These are phyloP conservation scores for Coniochaeta sp. DNA, from an alignment of 2,329 filamentous ascomycete species.

Conservation along the genomic window DNA sequence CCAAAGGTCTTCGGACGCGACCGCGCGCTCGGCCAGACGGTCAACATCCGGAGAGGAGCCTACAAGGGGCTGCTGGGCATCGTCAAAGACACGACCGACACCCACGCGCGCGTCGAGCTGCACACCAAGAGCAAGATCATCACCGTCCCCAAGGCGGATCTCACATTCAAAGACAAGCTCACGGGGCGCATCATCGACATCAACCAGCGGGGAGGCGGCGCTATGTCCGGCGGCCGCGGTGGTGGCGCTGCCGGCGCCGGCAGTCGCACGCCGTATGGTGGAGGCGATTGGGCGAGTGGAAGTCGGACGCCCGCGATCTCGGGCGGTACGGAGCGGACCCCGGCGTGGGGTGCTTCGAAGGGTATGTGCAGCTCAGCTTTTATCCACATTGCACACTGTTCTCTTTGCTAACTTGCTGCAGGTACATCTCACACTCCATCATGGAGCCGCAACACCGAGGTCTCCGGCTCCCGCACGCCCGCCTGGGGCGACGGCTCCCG, in stretches of 20 bases:
- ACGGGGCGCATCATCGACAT: conserved; percentile 76
- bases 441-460: conserved; percentile 45
- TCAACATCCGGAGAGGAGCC: conserved; percentile 77
- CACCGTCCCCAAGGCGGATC: conserved; percentile 69
- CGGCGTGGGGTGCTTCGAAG: conserved; percentile 61
- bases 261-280: conserved; percentile 18
- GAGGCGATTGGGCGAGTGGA: conserved; percentile 54
- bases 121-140: conserved; percentile 93
- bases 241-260: conserved; percentile 31
- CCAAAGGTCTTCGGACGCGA: conserved; percentile 77
- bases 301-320: conserved; percentile 62
- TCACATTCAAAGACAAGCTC: conserved; percentile 80
- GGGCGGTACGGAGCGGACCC: conserved; percentile 59
- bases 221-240: conserved; percentile 27
- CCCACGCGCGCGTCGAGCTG: conserved; percentile 79
- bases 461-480: conserved; percentile 54
- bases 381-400: background rate
- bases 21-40: conserved; percentile 81
- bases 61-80: conserved; percentile 93
- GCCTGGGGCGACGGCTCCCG: conserved; percentile 64
- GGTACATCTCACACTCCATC: conserved; percentile 55
- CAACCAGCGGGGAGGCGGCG: conserved; percentile 37
- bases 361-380: conserved; percentile 42
- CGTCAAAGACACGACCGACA: conserved; percentile 88
- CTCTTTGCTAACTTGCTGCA: conserved; percentile 19